Base-by-base conservation (phyloP, 768 basidiomycete genomes). In the Termitomyces sp. region DNA sequence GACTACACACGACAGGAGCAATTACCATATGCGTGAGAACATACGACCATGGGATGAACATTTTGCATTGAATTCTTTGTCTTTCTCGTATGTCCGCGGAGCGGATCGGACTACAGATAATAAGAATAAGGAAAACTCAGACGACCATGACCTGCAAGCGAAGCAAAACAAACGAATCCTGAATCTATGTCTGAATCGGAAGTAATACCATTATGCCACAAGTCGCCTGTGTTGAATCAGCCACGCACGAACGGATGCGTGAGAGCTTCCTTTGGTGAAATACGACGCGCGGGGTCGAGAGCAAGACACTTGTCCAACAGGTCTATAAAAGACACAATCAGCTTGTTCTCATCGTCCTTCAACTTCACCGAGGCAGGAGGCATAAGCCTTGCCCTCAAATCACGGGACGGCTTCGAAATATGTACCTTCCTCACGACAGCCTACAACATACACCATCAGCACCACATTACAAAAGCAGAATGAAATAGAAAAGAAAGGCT, bases 231-330 rank as follows among this genome's bases (percentile, higher is more conserved):
- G n/a, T 49, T 33, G 37, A 34, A 18, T 72, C 58, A 78, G 22
- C 77, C 78, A 18, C 89, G 79, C 57, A 98, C 85, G 73, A 96
- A 98, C 0, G 92, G 85, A 73, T 98, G 95, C 9, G 81, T 72
- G 42, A 98, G 78, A 4, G 93, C 95, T 68, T 98, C 96, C 67
- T 88, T 86, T 1, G 95, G 95, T n/a, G 86, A 86, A 34, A 97
- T 84, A 66, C 96, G 76, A 69, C 93, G 85, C 44, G 84, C 79
- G 2, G 95, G 91, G 69, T 98, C 96, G 16, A 99, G 79, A 22
- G 84, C 77, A 30, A 97, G 78, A 70, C 95, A 96, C 74, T 89
- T 95, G 68, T 98, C 95, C 58, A 99, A 72, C 47, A 98, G 72
- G 70, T 98, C 95, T 51, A 96, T 82, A 67, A 99, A 97, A 6